Base-by-base conservation (phyloP, 441 rosid genomes). In the Macaranga tanarius region DNA sequence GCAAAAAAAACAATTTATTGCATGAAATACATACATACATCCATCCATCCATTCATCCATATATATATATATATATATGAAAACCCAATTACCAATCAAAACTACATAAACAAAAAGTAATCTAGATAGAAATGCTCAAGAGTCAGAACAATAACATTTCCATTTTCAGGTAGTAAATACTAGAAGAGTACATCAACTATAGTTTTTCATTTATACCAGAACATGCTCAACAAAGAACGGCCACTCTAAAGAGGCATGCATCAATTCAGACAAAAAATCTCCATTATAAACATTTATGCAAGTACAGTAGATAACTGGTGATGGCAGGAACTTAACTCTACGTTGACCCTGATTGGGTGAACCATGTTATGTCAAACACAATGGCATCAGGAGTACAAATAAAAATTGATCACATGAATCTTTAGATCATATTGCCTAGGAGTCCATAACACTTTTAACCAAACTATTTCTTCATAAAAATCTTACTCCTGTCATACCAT, bases 171-270 rank as follows among this genome's bases (percentile, higher is more conserved):
- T n/a, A 40, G 28, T 10, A 62, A 44, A 44, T 42, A 20, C 38
- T 10, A 54, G 12, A 16, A 54, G 31, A 55, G 9, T 22, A 11
- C 13, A 40, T 16, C 5, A 28, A 25, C 38, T 26, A 40, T 69
- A 17, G 48, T 65, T 44, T 42, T 15, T 40, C 62, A 51, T 22
- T 51, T 16, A 66, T 65, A 71, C 42, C 48, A 26, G 22, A 19
- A 40, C 10, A n/a, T n/a, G 31, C 42, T 38, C 54, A 25, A 68
- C 15, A 31, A 62, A 52, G 34, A 34, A 62, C 1, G 26, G 51
- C 17, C 68, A 64, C 42, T 63, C n/a, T 10, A 38, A 74, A 51
- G 64, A 61, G 22, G 31, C 48, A 40, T 45, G 81, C 69, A 55
- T 60, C 59, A 28, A 59, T 52, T 51, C 25, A 57, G 50, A 23